Evolutionary conservation across 2,329 filamentous ascomycete species (phyloP).

Genomic region (Phoma sp.): DNA sequence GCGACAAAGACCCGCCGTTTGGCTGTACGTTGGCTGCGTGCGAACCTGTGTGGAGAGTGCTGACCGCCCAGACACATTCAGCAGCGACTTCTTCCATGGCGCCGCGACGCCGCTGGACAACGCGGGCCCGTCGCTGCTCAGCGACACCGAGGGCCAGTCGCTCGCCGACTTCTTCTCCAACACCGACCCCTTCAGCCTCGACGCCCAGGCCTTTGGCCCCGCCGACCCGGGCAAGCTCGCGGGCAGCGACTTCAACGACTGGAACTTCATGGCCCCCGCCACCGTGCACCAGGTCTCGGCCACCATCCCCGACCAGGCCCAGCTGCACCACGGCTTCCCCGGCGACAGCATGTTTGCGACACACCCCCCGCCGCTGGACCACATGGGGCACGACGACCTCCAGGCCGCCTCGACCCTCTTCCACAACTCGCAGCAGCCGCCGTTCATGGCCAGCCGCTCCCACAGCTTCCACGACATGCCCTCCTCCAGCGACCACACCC

Average conservation of each 20-base stretch:
- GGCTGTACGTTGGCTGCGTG: constrained; percentile 32
- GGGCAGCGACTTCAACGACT: constrained; percentile 36
- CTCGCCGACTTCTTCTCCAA: constrained; percentile 45
- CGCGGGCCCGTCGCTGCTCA: constrained; percentile 40
- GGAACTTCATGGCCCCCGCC: constrained; percentile 40
- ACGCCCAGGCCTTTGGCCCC: constrained; percentile 20
- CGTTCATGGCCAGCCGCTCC: constrained; percentile 29
- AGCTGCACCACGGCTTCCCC: constrained; percentile 37
- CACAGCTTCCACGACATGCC: constrained; percentile 32
- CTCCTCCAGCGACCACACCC: constrained; percentile 7
- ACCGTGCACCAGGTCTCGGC: constrained; percentile 45
- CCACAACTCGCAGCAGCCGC: constrained; percentile 40
- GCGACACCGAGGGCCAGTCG: constrained; percentile 39
- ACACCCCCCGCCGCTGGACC: constrained; percentile 16
- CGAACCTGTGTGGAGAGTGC: constrained; percentile 7
- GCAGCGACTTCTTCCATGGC: constrained; percentile 32
- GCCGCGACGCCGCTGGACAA: constrained; percentile 23
- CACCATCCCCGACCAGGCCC: constrained; percentile 45
- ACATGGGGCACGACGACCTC: constrained; percentile 37
- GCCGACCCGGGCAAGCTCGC: constrained; percentile 33
- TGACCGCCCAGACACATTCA: constrained; percentile 36
- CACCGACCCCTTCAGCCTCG: constrained; percentile 38
- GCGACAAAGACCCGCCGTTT: constrained; percentile 46
- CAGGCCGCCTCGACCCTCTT: constrained; percentile 45
- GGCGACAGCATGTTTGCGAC: constrained; percentile 28